These are phyloP conservation scores for Juncus effusus DNA, from an alignment of 176 grass and related monocot genomes.

Conservation along the genomic window DNA sequence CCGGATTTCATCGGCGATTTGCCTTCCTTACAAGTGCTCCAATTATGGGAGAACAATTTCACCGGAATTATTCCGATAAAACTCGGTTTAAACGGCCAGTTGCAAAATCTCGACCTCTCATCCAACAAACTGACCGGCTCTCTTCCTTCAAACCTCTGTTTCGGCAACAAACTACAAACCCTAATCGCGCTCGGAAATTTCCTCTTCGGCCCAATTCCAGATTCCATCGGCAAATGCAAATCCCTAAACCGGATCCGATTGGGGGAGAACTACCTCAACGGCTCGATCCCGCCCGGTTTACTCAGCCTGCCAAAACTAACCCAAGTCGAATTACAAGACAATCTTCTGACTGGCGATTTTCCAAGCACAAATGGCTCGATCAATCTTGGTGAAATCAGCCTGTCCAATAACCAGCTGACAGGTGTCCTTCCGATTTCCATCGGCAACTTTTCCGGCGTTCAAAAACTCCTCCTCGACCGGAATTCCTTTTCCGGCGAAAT, in stretches of 20 bases:
- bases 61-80: slow-evolving; percentile 65
- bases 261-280: slow-evolving; percentile 90
- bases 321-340: slow-evolving; percentile 94
- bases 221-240: slow-evolving; percentile 58
- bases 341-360: slow-evolving; percentile 70
- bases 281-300: slow-evolving; percentile 68
- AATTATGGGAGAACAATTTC: slow-evolving; percentile 99
- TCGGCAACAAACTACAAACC: slow-evolving; percentile 65
- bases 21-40: slow-evolving; percentile 72
- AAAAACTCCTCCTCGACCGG: slow-evolving; percentile 77
- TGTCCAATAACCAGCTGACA: slow-evolving; percentile 87
- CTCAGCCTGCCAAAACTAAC: slow-evolving; percentile 67
- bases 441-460: slow-evolving; percentile 69
- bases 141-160: slow-evolving; percentile 67
- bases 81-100: slow-evolving; percentile 56
- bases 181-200: slow-evolving; percentile 82
- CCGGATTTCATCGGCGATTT: slow-evolving; percentile 80
- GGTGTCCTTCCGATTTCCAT: slow-evolving; percentile 59
- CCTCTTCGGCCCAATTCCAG: slow-evolving; percentile 76
- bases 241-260: slow-evolving; percentile 70
- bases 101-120: slow-evolving; percentile 86
- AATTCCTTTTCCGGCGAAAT: slow-evolving; percentile 60
- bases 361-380: slow-evolving; percentile 37
- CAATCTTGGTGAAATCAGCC: slow-evolving; percentile 62
- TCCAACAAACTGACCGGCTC: slow-evolving; percentile 86